Evolutionary conservation across 2,329 filamentous ascomycete genomes (phyloP).

Genomic region (Colletotrichum lini): DNA sequence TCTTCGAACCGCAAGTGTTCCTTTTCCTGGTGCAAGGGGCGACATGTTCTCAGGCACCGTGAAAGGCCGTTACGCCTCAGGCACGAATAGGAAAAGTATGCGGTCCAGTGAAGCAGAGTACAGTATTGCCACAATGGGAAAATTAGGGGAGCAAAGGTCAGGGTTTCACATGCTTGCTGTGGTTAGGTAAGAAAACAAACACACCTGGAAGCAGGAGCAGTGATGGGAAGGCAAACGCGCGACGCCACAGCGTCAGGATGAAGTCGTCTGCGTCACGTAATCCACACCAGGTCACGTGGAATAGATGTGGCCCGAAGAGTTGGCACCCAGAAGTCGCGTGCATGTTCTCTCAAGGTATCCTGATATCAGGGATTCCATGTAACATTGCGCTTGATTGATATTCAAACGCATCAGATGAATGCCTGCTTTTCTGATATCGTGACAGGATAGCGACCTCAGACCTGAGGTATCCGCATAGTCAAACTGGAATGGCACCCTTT

Average conservation of each 20-base stretch:
- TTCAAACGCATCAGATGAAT: conserved; percentile 25
- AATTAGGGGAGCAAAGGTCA: too few species aligned
- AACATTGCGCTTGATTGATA: conserved; percentile 18
- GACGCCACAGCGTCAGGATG: conserved; percentile 13
- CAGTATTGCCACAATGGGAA: too few species aligned
- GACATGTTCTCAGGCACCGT: neutral
- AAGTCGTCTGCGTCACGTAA: conserved; percentile 49
- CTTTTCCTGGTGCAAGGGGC: neutral
- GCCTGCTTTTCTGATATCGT: conserved; percentile 29
- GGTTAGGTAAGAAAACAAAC: neutral
- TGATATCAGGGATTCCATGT: neutral
- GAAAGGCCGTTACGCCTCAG: neutral
- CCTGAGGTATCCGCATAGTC: conserved; percentile 8
- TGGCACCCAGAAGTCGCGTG: neutral
- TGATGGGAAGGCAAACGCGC: neutral
- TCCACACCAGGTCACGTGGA: conserved; percentile 56
- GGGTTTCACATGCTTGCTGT: neutral
- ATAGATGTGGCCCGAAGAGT: neutral
- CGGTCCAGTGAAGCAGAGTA: neutral
- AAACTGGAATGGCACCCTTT: conserved; percentile 23
- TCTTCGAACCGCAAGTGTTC: conserved; percentile 17
- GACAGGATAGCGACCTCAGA: conserved; percentile 25
- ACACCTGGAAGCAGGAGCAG: neutral
- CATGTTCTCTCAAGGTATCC: neutral
- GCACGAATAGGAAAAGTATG: neutral